phyloP scores from a whole-genome alignment of 2,329 filamentous ascomycete species.

The Talaromyces amestolkiae region DNA sequence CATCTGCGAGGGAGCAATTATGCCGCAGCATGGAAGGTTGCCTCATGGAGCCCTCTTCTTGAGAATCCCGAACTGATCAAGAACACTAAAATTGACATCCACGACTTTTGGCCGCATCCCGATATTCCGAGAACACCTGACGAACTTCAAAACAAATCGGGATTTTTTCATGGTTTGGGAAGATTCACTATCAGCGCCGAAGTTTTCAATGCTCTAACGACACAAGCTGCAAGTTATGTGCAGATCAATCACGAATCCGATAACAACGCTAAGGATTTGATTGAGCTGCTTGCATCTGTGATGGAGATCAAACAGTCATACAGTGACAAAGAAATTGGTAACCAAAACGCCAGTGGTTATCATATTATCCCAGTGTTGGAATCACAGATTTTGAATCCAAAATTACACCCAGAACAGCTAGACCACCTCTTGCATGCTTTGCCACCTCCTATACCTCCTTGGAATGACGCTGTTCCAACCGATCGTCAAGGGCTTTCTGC shows the following conservation, averaged over 20 bases:
- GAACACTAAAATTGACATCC: conserved; percentile 36
- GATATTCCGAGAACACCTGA: conserved; percentile 20
- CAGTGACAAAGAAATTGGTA: conserved; percentile 19
- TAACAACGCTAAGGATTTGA: conserved; percentile 25
- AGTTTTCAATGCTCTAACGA: conserved; percentile 51
- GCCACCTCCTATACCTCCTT: conserved; percentile 33
- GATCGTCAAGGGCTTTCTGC: conserved; percentile 24
- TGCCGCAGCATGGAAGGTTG: conserved; percentile 38
- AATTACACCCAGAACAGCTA: conserved; percentile 46
- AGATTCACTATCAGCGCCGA: conserved; percentile 56
- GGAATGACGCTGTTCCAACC: conserved; percentile 27
- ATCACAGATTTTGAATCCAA: conserved; percentile 46
- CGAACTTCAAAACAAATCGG: conserved; percentile 18
- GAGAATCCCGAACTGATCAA: conserved; percentile 28
- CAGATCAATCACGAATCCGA: conserved; percentile 40
- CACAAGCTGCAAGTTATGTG: conserved; percentile 14
- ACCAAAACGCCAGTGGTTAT: conserved; percentile 5
- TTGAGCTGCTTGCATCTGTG: conserved; percentile 17
- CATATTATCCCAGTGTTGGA: conserved; percentile 53
- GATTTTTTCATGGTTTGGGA: conserved; percentile 41
- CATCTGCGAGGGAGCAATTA: conserved; percentile 30
- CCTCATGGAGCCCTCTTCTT: conserved; percentile 41
- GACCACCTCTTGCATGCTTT: conserved; percentile 39
- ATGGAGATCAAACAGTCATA: conserved; percentile 21
- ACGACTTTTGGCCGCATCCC: conserved; percentile 38